Base-by-base conservation (phyloP, 257 asterid species). In the Solanum stenotomum region DNA sequence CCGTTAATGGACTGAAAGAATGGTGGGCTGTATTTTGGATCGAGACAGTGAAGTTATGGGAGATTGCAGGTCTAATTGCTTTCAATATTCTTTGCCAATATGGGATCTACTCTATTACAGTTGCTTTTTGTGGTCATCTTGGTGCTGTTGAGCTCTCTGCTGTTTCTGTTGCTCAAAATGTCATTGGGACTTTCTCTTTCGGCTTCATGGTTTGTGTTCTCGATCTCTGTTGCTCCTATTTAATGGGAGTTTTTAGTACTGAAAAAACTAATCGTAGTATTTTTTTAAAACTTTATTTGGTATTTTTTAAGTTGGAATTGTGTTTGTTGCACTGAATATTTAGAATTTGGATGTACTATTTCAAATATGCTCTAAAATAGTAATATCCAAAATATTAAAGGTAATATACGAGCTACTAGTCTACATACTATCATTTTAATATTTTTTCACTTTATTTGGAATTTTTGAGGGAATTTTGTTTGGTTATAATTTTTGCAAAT, bases 131-230 rank as follows among this genome's bases (percentile, higher is more conserved):
- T 83, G 98, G 98, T 23, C 98, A 95, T 56, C 91, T 94, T 42
- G 98, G 98, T 14, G 93, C 92, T 85, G 23, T 92, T 70, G 90
- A 95, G 72, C 97, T 95, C 88, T 90, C 97, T 11, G 94, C 98
- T 25, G 91, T 94, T 83, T 91, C 98, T 5, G 92, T 94, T 90
- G 94, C 97, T 5, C 89, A 89, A 78, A 94, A 94, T 6, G 96
- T 94, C 76, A 89, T 95, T 84, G 87, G 90, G 35, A 94, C 94
- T 72, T 93, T 95, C 92, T 84, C 96, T 31, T 94, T 94, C 87
- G 98, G 98, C 31, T 93, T 94, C 89, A 75, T 95, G 98, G 98
- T 94, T 65, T 61, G 94, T 46, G 18, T 29, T n/a, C 84, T 29
- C 31, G 31, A 31, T 31, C 59, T 29, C 70, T 44, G 27, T 44